A percentile compares a stretch with the other conserved stretches of the same genome.
Conservation (phyloP, 306 rosid species). For the Rosa lucieae region DNA sequence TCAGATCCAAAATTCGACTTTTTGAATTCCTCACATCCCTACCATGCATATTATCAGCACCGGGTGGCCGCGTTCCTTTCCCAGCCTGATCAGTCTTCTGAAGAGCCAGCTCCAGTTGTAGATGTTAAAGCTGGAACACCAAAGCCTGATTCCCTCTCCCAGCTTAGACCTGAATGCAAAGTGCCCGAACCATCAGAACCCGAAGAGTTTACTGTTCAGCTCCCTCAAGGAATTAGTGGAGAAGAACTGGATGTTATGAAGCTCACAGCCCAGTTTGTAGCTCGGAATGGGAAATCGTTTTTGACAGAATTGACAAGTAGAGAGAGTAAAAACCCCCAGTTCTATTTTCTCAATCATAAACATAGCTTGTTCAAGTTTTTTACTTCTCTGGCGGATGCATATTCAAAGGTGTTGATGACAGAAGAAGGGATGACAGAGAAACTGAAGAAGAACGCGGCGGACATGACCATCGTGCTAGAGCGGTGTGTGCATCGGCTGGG, state of each 20-base stretch:
- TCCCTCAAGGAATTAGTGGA: conserved; percentile 94
- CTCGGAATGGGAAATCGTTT: conserved; percentile 83
- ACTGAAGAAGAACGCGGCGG: conserved; percentile 67
- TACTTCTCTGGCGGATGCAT: conserved; percentile 86
- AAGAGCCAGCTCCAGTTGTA: conserved; percentile 31
- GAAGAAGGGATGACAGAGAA: conserved; percentile 74
- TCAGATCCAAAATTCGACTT: conserved; percentile 59
- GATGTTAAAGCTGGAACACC: conserved; percentile 46
- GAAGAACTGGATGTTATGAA: conserved; percentile 87
- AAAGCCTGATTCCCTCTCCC: conserved; percentile 59
- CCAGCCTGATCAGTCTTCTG: conserved; percentile 57
- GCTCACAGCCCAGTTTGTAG: conserved; percentile 93
- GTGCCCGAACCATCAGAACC: conserved; percentile 83
- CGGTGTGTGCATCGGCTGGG: conserved; percentile 78
- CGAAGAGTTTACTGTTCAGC: conserved; percentile 79
- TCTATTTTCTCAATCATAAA: conserved; percentile 84
- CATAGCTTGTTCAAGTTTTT: conserved; percentile 94
- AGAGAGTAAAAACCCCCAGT: conserved; percentile 80
- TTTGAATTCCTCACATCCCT: conserved; percentile 64
- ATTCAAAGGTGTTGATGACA: conserved; percentile 91
- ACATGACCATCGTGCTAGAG: conserved; percentile 83
- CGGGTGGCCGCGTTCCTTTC: conserved; percentile 67
- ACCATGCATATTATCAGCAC: conserved; percentile 88
- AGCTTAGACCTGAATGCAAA: conserved; percentile 60
- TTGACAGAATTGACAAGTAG: conserved; percentile 82